Evolutionary conservation across 352 stramenopile species (phyloP).

Genomic region (Phytophthora palmivora): DNA sequence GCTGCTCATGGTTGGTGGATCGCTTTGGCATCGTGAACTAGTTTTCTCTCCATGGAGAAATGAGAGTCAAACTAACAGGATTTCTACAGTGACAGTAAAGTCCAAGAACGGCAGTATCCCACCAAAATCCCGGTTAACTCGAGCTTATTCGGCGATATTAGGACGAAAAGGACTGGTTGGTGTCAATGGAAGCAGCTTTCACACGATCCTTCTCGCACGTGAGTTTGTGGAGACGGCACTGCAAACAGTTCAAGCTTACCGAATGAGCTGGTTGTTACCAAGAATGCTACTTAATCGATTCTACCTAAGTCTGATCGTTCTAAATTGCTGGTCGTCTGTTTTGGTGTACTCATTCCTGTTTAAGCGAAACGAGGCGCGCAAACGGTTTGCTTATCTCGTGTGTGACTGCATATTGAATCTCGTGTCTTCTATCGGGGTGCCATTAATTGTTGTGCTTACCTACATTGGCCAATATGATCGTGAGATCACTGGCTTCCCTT

Average conservation of each 20-base stretch:
- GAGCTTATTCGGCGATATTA: constrained; percentile 20
- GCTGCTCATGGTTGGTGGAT: constrained; percentile 18
- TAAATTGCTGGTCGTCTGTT: constrained; percentile 36
- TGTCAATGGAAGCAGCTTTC: constrained; percentile 32
- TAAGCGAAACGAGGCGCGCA: constrained; percentile 17
- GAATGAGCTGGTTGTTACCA: constrained; percentile 35
- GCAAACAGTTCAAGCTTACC: constrained; percentile 34
- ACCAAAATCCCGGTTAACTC: constrained; percentile 4
- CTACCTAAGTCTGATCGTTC: constrained; percentile 33
- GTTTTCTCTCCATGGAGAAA: constrained; percentile 10
- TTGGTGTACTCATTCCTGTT: constrained; percentile 31
- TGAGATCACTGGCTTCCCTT: constrained; percentile 19
- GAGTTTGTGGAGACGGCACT: constrained; percentile 33
- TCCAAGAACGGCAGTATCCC: neutral
- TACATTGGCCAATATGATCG: constrained; percentile 29
- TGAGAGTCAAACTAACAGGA: neutral
- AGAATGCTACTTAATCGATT: constrained; percentile 40
- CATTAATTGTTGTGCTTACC: constrained; percentile 22
- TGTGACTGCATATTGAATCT: constrained; percentile 32
- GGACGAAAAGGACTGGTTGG: constrained; percentile 20
- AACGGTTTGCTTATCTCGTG: constrained; percentile 22
- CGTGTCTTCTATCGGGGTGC: constrained; percentile 27
- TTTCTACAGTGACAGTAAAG: constrained; percentile 3
- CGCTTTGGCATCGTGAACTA: constrained; percentile 20
- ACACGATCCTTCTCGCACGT: constrained; percentile 26